Percentiles rank a stretch among this genome's conserved stretches.
Evolutionary conservation across 2,329 filamentous ascomycete genomes (phyloP).

Genomic region (Aureobasidium pullulans): DNA sequence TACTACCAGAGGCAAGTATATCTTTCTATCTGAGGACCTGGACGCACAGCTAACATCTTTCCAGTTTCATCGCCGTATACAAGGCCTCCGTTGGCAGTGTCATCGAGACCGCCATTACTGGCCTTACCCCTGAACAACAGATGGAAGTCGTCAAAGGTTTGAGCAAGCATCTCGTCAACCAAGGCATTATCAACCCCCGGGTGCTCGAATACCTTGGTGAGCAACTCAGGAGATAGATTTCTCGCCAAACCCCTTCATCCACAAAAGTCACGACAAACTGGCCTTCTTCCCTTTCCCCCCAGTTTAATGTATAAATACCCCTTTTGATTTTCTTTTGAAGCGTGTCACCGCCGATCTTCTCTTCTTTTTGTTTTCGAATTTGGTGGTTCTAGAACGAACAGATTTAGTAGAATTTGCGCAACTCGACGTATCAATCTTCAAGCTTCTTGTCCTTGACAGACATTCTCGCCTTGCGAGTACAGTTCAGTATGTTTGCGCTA

Average conservation of each 20-base stretch:
- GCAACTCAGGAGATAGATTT: constrained; percentile 19
- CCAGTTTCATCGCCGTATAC: constrained; percentile 82
- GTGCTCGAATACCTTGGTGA: constrained; percentile 35
- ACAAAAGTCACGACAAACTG: constrained; percentile 7
- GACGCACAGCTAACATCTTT: not conserved
- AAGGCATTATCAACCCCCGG: constrained; percentile 49
- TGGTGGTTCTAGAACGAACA: not conserved
- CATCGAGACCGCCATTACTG: constrained; percentile 84
- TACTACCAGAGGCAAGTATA: constrained; percentile 64
- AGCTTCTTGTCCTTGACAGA: too few species aligned
- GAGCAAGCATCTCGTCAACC: constrained; percentile 57
- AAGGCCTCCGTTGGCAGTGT: constrained; percentile 79
- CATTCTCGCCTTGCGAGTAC: not conserved
- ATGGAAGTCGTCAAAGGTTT: constrained; percentile 64
- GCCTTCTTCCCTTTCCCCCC: not conserved
- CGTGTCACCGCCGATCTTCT: not conserved
- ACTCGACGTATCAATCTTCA: not conserved
- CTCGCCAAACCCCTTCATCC: not conserved
- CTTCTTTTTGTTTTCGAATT: not conserved
- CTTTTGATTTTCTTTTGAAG: constrained; percentile 1
- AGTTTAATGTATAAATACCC: constrained; percentile 13
- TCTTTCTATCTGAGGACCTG: too few species aligned
- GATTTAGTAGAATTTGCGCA: not conserved
- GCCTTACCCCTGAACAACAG: constrained; percentile 81
- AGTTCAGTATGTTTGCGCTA: not conserved